Evolutionary conservation across 306 rosid genomes (phyloP).

Genomic region (Ziziphus jujuba): DNA sequence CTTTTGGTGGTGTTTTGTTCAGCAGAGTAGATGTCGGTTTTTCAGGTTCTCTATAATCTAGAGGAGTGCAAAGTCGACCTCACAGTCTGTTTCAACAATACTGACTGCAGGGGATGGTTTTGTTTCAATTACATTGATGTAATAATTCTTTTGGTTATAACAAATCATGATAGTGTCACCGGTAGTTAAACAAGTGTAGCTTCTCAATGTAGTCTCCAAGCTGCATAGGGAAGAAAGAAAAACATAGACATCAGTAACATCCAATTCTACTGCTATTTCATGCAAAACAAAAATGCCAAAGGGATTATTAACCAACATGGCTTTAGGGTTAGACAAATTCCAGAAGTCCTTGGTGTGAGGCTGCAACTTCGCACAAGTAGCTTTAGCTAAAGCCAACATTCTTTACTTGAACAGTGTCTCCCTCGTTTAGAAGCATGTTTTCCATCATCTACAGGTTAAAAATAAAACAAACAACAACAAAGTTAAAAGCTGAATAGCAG

Average conservation of each 20-base stretch:
- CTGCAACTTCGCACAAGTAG: slow-evolving; percentile 51
- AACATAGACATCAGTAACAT: background rate
- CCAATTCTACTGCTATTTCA: background rate
- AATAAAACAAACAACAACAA: slow-evolving; percentile 4
- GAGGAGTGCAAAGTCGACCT: slow-evolving; percentile 57
- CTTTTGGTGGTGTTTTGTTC: slow-evolving; percentile 32
- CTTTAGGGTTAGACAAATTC: slow-evolving; percentile 56
- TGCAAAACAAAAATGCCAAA: slow-evolving; percentile 4
- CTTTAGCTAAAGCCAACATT: slow-evolving; percentile 38
- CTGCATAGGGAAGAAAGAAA: slow-evolving; percentile 29
- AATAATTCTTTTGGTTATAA: slow-evolving; percentile 52
- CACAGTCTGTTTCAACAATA: slow-evolving; percentile 50
- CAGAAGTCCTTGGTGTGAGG: slow-evolving; percentile 60
- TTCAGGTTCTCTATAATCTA: slow-evolving; percentile 52
- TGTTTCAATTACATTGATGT: slow-evolving; percentile 50
- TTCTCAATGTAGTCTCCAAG: slow-evolving; percentile 55
- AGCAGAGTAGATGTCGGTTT: slow-evolving; percentile 24
- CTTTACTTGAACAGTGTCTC: slow-evolving; percentile 40
- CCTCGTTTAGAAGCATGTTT: slow-evolving; percentile 51
- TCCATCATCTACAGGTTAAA: slow-evolving; percentile 49
- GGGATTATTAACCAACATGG: slow-evolving; percentile 37
- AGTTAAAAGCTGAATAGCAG: background rate
- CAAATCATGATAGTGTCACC: slow-evolving; percentile 62
- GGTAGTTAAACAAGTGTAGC: slow-evolving; percentile 55
- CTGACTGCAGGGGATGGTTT: slow-evolving; percentile 48